These are phyloP conservation scores for Vaccinium myrtillus DNA, from an alignment of 148 eudicot species.

Conservation along the genomic window DNA sequence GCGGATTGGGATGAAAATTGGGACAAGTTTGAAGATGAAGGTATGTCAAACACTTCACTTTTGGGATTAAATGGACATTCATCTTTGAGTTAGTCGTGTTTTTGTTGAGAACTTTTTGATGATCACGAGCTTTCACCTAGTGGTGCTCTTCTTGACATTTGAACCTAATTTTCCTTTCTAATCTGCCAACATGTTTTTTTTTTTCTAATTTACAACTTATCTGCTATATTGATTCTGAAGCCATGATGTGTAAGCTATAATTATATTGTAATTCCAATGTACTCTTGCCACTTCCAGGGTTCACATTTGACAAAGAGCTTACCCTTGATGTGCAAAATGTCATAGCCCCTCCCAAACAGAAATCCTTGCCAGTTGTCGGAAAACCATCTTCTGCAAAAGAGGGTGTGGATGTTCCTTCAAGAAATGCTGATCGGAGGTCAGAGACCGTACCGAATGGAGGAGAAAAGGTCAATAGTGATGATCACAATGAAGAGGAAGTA, in stretches of 20 bases:
- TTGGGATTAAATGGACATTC: constrained; percentile 5
- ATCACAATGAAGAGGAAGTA: constrained; percentile 40
- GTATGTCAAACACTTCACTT: constrained; percentile 27
- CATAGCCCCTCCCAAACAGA: constrained; percentile 80
- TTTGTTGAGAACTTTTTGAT: neutral
- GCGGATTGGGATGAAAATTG: constrained; percentile 98
- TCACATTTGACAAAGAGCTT: constrained; percentile 78
- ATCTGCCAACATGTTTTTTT: neutral
- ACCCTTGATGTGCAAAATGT: constrained; percentile 84
- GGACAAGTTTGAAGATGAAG: constrained; percentile 98
- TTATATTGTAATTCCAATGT: neutral
- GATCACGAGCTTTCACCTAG: neutral
- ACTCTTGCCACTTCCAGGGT: constrained; percentile 48
- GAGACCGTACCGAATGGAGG: constrained; percentile 30
- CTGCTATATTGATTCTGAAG: neutral
- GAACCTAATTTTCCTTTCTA: neutral
- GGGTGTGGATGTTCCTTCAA: constrained; percentile 32
- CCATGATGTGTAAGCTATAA: constrained; percentile 1
- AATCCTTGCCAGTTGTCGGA: constrained; percentile 45
- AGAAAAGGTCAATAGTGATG: constrained; percentile 32
- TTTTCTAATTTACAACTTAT: neutral
- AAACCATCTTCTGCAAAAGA: constrained; percentile 40
- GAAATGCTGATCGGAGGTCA: constrained; percentile 46
- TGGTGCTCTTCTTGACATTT: neutral
- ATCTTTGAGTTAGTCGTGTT: neutral